phyloP scores from a whole-genome alignment of 108 stramenopile species.

The Nitzschia sp. region DNA sequence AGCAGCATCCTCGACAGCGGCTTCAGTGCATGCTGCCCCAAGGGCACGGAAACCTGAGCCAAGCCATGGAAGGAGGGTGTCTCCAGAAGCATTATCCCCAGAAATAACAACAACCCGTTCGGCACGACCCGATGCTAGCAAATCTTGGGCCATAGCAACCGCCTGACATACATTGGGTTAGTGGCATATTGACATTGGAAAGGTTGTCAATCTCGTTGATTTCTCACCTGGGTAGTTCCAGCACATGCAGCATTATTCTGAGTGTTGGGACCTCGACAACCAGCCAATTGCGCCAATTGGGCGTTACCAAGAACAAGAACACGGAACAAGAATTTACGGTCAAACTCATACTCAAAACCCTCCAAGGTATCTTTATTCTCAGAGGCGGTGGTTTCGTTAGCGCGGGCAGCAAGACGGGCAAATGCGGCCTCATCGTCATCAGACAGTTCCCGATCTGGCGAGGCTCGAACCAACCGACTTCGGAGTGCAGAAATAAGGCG shows the following conservation, averaged over 20 bases:
- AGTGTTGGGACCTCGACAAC: slow-evolving; percentile 94
- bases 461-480: slow-evolving; percentile 65
- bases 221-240: slow-evolving; percentile 82
- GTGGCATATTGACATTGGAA: background rate
- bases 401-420: slow-evolving; percentile 68
- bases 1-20: slow-evolving; percentile 79
- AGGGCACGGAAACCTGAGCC: slow-evolving; percentile 93
- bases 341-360: slow-evolving; percentile 80
- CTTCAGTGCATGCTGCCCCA: slow-evolving; percentile 86
- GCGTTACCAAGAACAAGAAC: slow-evolving; percentile 94
- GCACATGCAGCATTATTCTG: slow-evolving; percentile 98
- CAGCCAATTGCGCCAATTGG: slow-evolving; percentile 93
- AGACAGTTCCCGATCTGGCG: slow-evolving; percentile 64
- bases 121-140: slow-evolving; percentile 89
- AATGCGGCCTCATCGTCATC: slow-evolving; percentile 86
- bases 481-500: slow-evolving; percentile 80
- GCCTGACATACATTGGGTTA: slow-evolving; percentile 35
- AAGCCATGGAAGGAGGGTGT: slow-evolving; percentile 90
- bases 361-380: slow-evolving; percentile 17
- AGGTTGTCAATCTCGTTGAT: background rate
- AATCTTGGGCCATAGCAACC: slow-evolving; percentile 94
- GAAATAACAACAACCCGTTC: slow-evolving; percentile 94
- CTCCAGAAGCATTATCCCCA: slow-evolving; percentile 92
- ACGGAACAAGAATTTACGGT: slow-evolving; percentile 97
- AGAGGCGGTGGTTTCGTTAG: slow-evolving; percentile 51